Base-by-base conservation (phyloP, 495 filamentous ascomycete species). In the Neurospora tetrasperma region DNA sequence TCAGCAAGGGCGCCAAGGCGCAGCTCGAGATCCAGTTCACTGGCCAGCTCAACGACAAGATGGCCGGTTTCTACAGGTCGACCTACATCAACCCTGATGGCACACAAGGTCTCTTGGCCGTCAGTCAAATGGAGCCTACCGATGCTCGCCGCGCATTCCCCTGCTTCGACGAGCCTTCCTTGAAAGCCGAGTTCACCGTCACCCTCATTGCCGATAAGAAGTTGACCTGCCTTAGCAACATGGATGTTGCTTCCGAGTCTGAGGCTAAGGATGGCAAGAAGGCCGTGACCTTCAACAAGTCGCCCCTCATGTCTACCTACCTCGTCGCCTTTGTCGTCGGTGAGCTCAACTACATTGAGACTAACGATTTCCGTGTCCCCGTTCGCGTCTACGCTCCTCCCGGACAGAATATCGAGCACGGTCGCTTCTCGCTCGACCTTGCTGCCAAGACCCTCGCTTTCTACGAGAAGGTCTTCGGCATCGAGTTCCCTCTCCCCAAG, bases 51-150 rank as follows among this genome's bases (percentile, higher is more conserved):
- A 93, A 93, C 82, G 89, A 94, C 82, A 91, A 91, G 80, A 92
- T 93, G 90, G 91, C 91, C 73, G 91, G 91, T 70, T 93, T 94
- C 85, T 94, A 93, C 82, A 86, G 91, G 23, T 93, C 91, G 18
- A 92, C 90, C 0, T 93, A 91, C 82, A 90, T 90, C 82, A 88
- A 85, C 75, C 77, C 83, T 46, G 86, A 90, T 75, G 91, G 91
- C 39, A 84, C 80, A 18, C 86, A 88, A 44, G 87, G 88, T 68
- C 86, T 90, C 76, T 77, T 93, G 79, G 91, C 91, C 42, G 92
- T 92, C 11, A 90, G 89, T n/a, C 91, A 94, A 85, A 92, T 94
- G 90, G 91, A 94, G 81, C 87, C 91, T 44, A 94, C 91, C 42
- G 91, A 93, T 81, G 91, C 91, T 42, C 83, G 91, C 74, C 86